A percentile compares a stretch with the other conserved stretches of the same genome.
Evolutionary conservation across 371 early-diverging fungal species (phyloP).

Genomic region (Mucor saturninus): DNA sequence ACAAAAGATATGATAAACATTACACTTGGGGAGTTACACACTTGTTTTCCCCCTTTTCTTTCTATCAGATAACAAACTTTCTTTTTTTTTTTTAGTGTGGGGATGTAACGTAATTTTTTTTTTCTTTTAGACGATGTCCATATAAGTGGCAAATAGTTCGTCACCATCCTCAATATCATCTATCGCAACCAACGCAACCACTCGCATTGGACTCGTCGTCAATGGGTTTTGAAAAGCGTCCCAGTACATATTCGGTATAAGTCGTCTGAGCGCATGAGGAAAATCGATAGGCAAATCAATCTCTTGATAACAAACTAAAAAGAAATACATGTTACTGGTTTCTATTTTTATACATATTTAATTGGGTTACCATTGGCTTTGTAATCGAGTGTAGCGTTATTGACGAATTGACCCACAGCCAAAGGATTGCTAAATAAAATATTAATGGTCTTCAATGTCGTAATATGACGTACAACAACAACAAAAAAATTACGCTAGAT

Average conservation of each 20-base stretch:
- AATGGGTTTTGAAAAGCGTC: constrained; percentile 25
- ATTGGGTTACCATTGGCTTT: constrained; percentile 48
- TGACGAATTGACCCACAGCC: constrained; percentile 62
- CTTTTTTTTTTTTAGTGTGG: neutral
- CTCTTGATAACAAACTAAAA: constrained; percentile 60
- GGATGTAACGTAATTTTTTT: neutral
- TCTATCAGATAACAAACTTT: no score
- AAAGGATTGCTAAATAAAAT: constrained; percentile 47
- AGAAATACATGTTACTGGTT: neutral
- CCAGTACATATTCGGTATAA: constrained; percentile 58
- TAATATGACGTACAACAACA: neutral
- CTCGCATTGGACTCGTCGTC: constrained; percentile 25
- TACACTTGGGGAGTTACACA: neutral
- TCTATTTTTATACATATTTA: neutral
- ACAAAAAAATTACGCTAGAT: neutral
- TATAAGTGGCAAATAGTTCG: constrained; percentile 62
- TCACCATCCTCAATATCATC: constrained; percentile 42
- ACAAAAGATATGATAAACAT: neutral
- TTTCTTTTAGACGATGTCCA: constrained; percentile 37
- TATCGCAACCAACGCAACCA: constrained; percentile 51
- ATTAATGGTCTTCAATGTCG: neutral
- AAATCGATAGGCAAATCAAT: constrained; percentile 48
- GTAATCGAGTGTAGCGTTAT: constrained; percentile 44
- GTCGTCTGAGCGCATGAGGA: constrained; percentile 48
- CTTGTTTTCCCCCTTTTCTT: neutral